Base-by-base conservation (phyloP, 192 early-diverging fungal species). In the Backusella mclennaniae region DNA sequence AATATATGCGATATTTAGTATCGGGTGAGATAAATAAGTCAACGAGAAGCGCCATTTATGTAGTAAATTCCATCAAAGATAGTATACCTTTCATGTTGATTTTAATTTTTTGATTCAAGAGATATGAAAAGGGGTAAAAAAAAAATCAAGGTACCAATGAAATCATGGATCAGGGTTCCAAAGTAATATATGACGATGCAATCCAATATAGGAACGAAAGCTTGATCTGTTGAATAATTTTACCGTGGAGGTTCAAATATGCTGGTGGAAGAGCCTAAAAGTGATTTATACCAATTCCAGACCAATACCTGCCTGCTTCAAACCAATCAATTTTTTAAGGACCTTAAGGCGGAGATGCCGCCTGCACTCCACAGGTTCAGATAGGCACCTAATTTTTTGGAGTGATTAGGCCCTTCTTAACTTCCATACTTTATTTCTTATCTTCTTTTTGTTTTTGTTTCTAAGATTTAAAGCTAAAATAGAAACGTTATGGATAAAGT, bases 151-250 rank as follows among this genome's bases (percentile, higher is more conserved):
- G 56, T 26, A 63, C 56, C 23, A 63, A 63, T 29, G 8, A 63
- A 4, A 63, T 63, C 9, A 29, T 26, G 56, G 56, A 26, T 59
- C 56, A 59, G 23, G 56, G 56, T 63, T 26, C 29, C 26, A 26
- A 23, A 63, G 12, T 1, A 63, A 63, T 63, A 63, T 26, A 63
- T 29, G 9, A 14, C 21, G 11, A 29, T 63, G 56, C 11, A 63
- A 63, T 63, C 56, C 26, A 63, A 63, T 63, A 63, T 49, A 49
- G 17, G 12, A 26, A 29, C 12, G 23, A 63, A 63, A 9, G 26
- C 23, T 63, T 63, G 56, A 63, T 63, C 56, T 63, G 56, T 63
- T 63, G 56, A 63, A 63, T 63, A 63, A 26, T 63, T 63, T 63
- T 63, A 63, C 56, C 56, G 56, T 63, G 56, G 56, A 63, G 56